Conservation (phyloP, 495 filamentous ascomycete species). For the Podospora anserina region DNA sequence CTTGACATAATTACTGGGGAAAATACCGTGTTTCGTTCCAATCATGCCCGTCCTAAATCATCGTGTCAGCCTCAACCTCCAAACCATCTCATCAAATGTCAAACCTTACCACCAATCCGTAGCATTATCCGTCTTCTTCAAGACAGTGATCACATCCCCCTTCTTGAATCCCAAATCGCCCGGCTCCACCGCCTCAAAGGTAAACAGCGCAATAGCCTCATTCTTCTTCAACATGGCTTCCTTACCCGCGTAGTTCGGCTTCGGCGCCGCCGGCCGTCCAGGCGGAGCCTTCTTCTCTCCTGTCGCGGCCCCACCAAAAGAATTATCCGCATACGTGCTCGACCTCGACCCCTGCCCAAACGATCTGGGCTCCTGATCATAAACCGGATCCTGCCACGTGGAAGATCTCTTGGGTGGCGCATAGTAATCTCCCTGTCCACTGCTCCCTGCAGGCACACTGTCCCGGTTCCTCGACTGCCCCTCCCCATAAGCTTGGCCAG, state of each 20-base stretch:
- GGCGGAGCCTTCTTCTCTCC: slow-evolving; percentile 46
- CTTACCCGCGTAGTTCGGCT: slow-evolving; percentile 71
- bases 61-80: neutral
- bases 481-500: slow-evolving; percentile 74
- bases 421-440: neutral
- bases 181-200: slow-evolving; percentile 89
- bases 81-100: neutral
- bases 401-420: slow-evolving; percentile 59
- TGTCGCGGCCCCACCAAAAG: slow-evolving; percentile 41
- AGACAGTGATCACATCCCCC: slow-evolving; percentile 93
- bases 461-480: slow-evolving; percentile 52
- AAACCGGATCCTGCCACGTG: slow-evolving; percentile 89
- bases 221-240: slow-evolving; percentile 67
- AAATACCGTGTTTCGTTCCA: slow-evolving; percentile 52
- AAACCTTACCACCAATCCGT: slow-evolving; percentile 80
- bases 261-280: slow-evolving; percentile 76
- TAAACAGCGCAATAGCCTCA: slow-evolving; percentile 85
- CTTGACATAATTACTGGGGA: slow-evolving; percentile 57
- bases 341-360: slow-evolving; percentile 51
- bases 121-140: slow-evolving; percentile 90
- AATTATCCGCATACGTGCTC: slow-evolving; percentile 36
- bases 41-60: slow-evolving; percentile 54
- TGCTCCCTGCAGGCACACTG: slow-evolving; percentile 34
- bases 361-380: slow-evolving; percentile 59
- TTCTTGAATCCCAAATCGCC: slow-evolving; percentile 96